phyloP scores from a whole-genome alignment of 2,329 filamentous ascomycete genomes.

The Aspergillus sp. region DNA sequence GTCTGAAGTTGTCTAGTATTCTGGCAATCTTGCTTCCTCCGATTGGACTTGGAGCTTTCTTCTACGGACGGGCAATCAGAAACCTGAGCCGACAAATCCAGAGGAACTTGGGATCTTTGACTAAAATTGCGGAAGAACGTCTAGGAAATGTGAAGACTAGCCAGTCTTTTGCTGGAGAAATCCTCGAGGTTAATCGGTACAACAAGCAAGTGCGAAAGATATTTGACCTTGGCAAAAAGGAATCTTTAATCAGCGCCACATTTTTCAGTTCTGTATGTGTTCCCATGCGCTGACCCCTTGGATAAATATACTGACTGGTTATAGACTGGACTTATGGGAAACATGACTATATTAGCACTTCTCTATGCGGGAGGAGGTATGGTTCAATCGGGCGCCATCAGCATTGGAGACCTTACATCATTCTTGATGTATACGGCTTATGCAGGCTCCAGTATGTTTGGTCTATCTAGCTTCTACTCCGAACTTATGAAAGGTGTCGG shows the following conservation, averaged over 20 bases:
- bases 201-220: conserved; percentile 89
- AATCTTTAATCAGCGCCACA: conserved; percentile 81
- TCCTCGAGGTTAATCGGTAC: conserved; percentile 84
- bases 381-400: conserved; percentile 80
- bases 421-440: conserved; percentile 99
- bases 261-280: conserved; percentile 67
- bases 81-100: conserved; percentile 90
- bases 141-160: conserved; percentile 94
- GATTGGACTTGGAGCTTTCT: conserved; percentile 81
- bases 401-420: conserved; percentile 85
- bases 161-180: conserved; percentile 91
- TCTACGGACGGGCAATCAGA: conserved; percentile 85
- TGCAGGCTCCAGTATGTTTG: conserved; percentile 80
- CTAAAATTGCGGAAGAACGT: conserved; percentile 97
- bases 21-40: conserved; percentile 85
- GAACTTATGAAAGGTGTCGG: conserved; percentile 99
- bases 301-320: conserved; percentile 23
- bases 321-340: conserved; percentile 84
- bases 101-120: conserved; percentile 84
- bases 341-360: conserved; percentile 90
- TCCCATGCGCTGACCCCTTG: not conserved
- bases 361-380: conserved; percentile 87
- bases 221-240: conserved; percentile 79
- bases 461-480: conserved; percentile 91
- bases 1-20: conserved; percentile 81